Conservation (phyloP, 2,329 filamentous ascomycete species). For the Diplodia scrobiculata region DNA sequence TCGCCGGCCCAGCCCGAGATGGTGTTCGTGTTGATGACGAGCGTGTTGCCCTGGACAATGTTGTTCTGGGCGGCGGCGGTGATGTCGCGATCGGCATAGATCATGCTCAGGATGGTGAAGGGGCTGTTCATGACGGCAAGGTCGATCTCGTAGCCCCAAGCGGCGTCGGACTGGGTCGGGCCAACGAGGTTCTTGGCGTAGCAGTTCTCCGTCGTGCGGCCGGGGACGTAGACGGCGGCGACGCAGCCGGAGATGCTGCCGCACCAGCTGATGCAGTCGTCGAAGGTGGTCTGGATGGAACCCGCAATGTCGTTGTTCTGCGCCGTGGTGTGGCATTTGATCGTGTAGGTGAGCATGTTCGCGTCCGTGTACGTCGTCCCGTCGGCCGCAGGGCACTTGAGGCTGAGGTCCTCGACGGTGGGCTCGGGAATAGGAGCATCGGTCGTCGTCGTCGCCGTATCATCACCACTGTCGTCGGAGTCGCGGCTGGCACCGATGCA, state of each 20-base stretch:
- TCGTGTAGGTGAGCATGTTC: not conserved
- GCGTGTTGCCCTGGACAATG: not conserved
- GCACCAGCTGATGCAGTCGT: conserved; percentile 18
- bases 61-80: not conserved
- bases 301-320: not conserved
- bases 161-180: not conserved
- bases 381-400: conserved; percentile 12
- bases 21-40: conserved; percentile 6
- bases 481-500: conserved; percentile 17
- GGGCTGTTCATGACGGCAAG: conserved; percentile 4
- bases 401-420: conserved; percentile 4
- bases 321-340: conserved; percentile 5
- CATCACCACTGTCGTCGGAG: not conserved
- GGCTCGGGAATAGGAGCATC: not conserved
- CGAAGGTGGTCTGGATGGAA: not conserved
- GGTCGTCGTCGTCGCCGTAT: not conserved
- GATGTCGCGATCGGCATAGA: conserved; percentile 10
- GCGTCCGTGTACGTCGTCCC: conserved; percentile 7
- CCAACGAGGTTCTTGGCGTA: not conserved
- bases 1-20: not conserved
- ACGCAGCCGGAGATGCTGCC: not conserved
- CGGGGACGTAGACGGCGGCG: not conserved
- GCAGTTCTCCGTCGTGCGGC: conserved; percentile 2
- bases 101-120: conserved; percentile 17
- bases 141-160: not conserved